Conservation (phyloP, 371 early-diverging fungal species). For the Syncephalis plumigaleata region DNA sequence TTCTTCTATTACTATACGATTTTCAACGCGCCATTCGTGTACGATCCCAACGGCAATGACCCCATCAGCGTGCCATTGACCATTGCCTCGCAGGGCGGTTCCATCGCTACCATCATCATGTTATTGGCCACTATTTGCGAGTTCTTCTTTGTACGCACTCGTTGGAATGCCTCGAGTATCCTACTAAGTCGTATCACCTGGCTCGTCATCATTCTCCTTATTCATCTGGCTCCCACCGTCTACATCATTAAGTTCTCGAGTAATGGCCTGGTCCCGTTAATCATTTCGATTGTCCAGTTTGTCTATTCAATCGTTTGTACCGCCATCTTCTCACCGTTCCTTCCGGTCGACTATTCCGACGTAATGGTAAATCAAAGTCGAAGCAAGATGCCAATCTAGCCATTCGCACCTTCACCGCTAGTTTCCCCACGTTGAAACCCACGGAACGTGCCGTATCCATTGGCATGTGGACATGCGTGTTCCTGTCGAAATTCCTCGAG, state of each 20-base stretch:
- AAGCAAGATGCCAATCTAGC: slow-evolving; percentile 23
- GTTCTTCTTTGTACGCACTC: slow-evolving; percentile 43
- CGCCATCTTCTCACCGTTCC: slow-evolving; percentile 45
- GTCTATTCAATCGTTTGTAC: slow-evolving; percentile 46
- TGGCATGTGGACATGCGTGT: slow-evolving; percentile 56
- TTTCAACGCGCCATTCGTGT: slow-evolving; percentile 24
- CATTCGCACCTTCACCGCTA: slow-evolving; percentile 56
- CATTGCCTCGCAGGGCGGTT: slow-evolving; percentile 57
- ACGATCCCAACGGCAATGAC: slow-evolving; percentile 17
- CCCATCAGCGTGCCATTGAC: slow-evolving; percentile 35
- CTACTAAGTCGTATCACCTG: slow-evolving; percentile 36
- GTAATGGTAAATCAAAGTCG: slow-evolving; percentile 19
- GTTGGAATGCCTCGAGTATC: slow-evolving; percentile 34
- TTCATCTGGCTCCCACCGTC: slow-evolving; percentile 48
- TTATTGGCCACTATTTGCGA: slow-evolving; percentile 49
- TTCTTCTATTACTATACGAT: slow-evolving; percentile 64
- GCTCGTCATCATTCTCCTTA: slow-evolving; percentile 34
- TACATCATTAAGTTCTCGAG: slow-evolving; percentile 33
- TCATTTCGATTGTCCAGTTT: slow-evolving; percentile 45
- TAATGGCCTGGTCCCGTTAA: slow-evolving; percentile 21
- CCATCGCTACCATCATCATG: slow-evolving; percentile 46
- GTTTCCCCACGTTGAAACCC: slow-evolving; percentile 50
- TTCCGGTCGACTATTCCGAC: slow-evolving; percentile 40
- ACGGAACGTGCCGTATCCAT: slow-evolving; percentile 64
- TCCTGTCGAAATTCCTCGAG: slow-evolving; percentile 60